Evolutionary conservation across 2,329 filamentous ascomycete species (phyloP).

Genomic region (Hypoxylon sp.): DNA sequence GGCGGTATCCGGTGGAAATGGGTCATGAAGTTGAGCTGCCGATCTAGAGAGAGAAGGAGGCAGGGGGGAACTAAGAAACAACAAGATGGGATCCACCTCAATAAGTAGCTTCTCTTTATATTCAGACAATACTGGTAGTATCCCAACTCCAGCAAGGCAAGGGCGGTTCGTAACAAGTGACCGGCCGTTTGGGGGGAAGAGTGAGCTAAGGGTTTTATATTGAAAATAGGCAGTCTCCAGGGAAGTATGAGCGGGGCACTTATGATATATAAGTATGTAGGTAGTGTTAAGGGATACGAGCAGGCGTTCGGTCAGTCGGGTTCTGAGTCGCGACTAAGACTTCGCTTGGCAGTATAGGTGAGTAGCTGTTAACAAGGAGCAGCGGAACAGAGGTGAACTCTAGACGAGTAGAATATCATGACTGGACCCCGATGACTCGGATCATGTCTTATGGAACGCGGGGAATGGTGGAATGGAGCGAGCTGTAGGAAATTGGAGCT

Average conservation of each 20-base stretch:
- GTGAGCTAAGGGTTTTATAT: not conserved
- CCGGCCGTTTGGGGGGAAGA: not conserved
- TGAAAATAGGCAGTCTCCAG: not conserved
- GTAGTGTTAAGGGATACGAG: not conserved
- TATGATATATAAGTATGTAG: not conserved
- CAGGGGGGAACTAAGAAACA: not conserved
- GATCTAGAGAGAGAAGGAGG: not conserved
- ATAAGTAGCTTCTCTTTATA: not conserved
- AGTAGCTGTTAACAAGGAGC: constrained; percentile 1
- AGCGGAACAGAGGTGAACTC: not conserved
- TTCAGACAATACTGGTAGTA: not conserved
- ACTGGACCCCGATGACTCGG: not conserved
- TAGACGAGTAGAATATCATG: too few species aligned
- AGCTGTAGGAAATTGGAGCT: not conserved
- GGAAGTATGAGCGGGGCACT: not conserved
- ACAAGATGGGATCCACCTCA: not conserved
- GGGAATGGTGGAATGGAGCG: not conserved
- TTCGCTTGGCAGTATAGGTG: constrained; percentile 1
- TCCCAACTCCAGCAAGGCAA: not conserved
- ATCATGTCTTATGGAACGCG: not conserved
- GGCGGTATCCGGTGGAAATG: not conserved
- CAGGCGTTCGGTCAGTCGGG: not conserved
- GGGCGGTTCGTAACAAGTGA: not conserved
- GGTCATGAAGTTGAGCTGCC: not conserved
- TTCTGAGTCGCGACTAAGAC: constrained; percentile 5